Percentiles rank a stretch among this genome's conserved stretches.
Conservation (phyloP, 148 eudicot species). For the Agrostemma githago region DNA sequence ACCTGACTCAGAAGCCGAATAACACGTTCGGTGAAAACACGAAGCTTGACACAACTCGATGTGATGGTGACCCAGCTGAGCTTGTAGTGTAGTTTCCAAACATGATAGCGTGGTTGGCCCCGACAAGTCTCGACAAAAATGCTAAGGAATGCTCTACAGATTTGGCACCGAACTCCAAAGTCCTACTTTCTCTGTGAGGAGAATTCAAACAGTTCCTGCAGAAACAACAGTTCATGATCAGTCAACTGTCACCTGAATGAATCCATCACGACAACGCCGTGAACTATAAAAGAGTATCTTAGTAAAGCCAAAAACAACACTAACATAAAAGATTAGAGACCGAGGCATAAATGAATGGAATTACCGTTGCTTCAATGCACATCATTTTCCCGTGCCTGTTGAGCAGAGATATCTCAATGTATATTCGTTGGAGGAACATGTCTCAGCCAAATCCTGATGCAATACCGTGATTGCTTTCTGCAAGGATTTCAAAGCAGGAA, state of each 20-base stretch:
- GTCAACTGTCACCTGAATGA: not conserved
- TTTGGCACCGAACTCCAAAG: not conserved
- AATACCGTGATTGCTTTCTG: conserved; percentile 78
- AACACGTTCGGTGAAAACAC: too few relatives aligned
- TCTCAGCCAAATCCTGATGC: conserved; percentile 93
- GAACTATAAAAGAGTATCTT: not conserved
- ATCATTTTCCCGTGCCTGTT: conserved; percentile 40
- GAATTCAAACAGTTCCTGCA: conserved; percentile 8
- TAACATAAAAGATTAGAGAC: not conserved
- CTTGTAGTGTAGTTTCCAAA: too few relatives aligned
- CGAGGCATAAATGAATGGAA: not conserved
- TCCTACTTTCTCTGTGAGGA: not conserved
- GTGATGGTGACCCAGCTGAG: too few relatives aligned
- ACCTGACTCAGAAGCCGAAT: too few relatives aligned
- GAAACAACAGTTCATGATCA: too few relatives aligned
- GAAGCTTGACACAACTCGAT: too few relatives aligned
- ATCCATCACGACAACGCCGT: too few relatives aligned
- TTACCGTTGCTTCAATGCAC: conserved; percentile 10
- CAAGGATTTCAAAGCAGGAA: conserved; percentile 82
- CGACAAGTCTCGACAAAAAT: not conserved
- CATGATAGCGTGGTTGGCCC: too few relatives aligned
- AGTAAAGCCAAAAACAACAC: not conserved
- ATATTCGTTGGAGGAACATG: conserved; percentile 91
- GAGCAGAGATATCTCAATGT: conserved; percentile 75
- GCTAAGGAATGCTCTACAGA: conserved; percentile 1